A percentile compares a stretch with the other conserved stretches of the same genome.
phyloP scores from a whole-genome alignment of 176 grass and related monocot genomes.

The Themeda triandra region DNA sequence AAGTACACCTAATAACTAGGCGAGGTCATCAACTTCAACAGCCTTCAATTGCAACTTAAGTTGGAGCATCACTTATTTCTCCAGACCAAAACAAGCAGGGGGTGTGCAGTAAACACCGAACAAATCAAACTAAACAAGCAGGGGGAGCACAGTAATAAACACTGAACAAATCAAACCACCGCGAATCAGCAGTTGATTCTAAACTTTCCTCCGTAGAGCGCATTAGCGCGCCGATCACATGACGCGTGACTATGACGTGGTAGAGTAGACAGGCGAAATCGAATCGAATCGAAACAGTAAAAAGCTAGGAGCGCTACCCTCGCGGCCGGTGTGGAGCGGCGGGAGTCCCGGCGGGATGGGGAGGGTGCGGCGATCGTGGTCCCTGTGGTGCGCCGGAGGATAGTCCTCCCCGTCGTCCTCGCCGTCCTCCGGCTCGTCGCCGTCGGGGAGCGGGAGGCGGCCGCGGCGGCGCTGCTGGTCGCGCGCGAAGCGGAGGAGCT shows the following conservation, averaged over 20 bases:
- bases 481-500: slow-evolving; percentile 75
- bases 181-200: not conserved
- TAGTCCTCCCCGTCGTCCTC: slow-evolving; percentile 20
- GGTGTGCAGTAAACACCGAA: too few relatives aligned
- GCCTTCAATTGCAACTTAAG: too few relatives aligned
- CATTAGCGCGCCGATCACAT: not conserved
- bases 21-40: not conserved
- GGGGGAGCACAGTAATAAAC: not conserved
- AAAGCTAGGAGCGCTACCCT: slow-evolving; percentile 30
- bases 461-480: slow-evolving; percentile 42
- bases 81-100: too few relatives aligned
- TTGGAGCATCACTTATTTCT: too few relatives aligned
- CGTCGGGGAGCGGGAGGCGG: slow-evolving; percentile 18
- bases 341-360: slow-evolving; percentile 68
- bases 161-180: not conserved
- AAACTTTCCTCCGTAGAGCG: not conserved
- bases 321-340: slow-evolving; percentile 67
- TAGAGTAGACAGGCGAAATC: not conserved
- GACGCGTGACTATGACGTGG: not conserved
- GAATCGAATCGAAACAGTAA: not conserved
- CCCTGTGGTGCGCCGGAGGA: not conserved
- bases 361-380: slow-evolving; percentile 47
- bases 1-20: not conserved
- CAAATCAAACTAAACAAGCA: not conserved
- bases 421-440: slow-evolving; percentile 1